Conservation (phyloP, 148 eudicot genomes). For the Dianthus caryophyllus region DNA sequence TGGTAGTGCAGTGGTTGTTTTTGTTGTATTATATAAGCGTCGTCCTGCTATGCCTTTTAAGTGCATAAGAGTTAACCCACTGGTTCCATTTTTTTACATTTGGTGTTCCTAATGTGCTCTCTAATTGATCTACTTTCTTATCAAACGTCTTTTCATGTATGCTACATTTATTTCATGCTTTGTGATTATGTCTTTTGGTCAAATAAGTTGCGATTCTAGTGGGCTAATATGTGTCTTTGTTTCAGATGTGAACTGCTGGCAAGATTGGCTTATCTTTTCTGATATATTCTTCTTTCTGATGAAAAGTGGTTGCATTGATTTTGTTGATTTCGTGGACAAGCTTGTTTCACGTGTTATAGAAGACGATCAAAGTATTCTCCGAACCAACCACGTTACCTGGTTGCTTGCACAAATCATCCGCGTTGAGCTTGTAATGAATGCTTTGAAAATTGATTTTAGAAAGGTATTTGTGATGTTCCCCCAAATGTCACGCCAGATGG, state of each 20-base stretch:
- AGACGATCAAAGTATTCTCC: slow-evolving; percentile 67
- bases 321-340: slow-evolving; percentile 93
- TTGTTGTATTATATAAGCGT: too few relatives aligned
- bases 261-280: slow-evolving; percentile 90
- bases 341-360: slow-evolving; percentile 73
- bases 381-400: slow-evolving; percentile 96
- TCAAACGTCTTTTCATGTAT: background rate
- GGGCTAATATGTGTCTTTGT: slow-evolving; percentile 17
- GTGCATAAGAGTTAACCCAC: too few relatives aligned
- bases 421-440: slow-evolving; percentile 84
- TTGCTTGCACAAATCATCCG: slow-evolving; percentile 87
- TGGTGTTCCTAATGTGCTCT: background rate
- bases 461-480: slow-evolving; percentile 50
- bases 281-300: slow-evolving; percentile 85
- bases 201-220: slow-evolving; percentile 3
- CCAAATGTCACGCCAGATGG: slow-evolving; percentile 1
- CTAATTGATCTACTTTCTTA: background rate
- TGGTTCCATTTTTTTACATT: too few relatives aligned
- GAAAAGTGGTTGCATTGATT: slow-evolving; percentile 92
- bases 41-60: too few relatives aligned
- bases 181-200: slow-evolving; percentile 1
- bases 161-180: background rate
- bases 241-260: slow-evolving; percentile 92
- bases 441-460: slow-evolving; percentile 73
- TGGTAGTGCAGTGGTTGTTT: too few relatives aligned